Base-by-base conservation (phyloP, 2,329 filamentous ascomycete genomes). In the Colletotrichum truncatum region DNA sequence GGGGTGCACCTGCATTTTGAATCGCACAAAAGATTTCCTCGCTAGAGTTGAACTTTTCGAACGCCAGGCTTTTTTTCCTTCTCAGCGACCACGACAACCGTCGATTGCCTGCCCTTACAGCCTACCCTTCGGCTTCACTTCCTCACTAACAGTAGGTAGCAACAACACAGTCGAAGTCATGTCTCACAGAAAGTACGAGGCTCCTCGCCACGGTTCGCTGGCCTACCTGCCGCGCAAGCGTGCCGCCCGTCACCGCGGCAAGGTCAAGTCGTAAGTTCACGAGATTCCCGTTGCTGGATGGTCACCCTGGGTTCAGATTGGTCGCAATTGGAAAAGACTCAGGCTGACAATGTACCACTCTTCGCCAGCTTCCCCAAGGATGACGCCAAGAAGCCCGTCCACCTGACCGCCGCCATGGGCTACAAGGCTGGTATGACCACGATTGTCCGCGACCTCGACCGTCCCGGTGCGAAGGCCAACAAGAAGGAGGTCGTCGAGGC, bases 351-450 rank as follows among this genome's bases (percentile, higher is more conserved):
- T 72, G 70, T 57, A 66, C 28, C 61, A 58, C 4, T 38, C n/a
- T 60, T 68, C 65, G 62, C 75, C 79, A 97, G 93, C 85, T 99
- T 99, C 91, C 96, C 96, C 81, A 98, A 98, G 92, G 96, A 99
- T 93, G 94, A 99, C 89, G 87, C 94, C 80, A 98, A 98, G 93
- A 97, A 98, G 91, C 93, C 94, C 78, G 93, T 98, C 83, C 96
- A 99, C 89, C 90, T 99, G 78, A 99, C 96, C 72, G 96, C 96
- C 79, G 86, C 93, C 79, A 94, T 98, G 91, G 96, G 96, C 83
- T 99, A 99, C 91, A 99, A 99, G 93, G 96, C 96, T 82, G 96
- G 96, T 84, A 99, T 99, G 96, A 98, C 94, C 84, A 99, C 96
- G 78, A 96, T 98, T 84, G 96, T 99, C 82, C 95, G 96, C 85